These are phyloP conservation scores for Fusarium floridanum DNA, from an alignment of 2,329 filamentous ascomycete species.

Conservation along the genomic window DNA sequence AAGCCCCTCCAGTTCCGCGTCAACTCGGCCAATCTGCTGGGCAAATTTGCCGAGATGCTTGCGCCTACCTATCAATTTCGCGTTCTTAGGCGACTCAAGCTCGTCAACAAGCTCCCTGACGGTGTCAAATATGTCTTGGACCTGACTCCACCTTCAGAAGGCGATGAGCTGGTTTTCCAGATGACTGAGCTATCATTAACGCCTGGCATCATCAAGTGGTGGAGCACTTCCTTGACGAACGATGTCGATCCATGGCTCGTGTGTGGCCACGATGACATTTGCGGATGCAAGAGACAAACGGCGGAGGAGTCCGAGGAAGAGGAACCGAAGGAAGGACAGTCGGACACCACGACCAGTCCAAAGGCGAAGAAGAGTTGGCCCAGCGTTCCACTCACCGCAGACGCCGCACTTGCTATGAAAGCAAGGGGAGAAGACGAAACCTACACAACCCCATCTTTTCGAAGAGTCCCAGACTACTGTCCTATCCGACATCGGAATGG, in stretches of 20 bases:
- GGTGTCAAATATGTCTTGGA: constrained; percentile 72
- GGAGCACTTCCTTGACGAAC: constrained; percentile 54
- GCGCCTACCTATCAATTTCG: constrained; percentile 57
- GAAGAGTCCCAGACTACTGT: constrained; percentile 70
- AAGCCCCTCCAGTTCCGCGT: constrained; percentile 57
- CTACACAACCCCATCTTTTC: constrained; percentile 48
- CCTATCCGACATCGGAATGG: constrained; percentile 71
- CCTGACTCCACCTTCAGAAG: constrained; percentile 71
- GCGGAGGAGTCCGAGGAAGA: not conserved
- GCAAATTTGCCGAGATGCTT: constrained; percentile 61
- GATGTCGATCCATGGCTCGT: constrained; percentile 48
- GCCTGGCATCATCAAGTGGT: constrained; percentile 68
- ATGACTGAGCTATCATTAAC: constrained; percentile 71
- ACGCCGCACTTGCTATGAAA: constrained; percentile 41
- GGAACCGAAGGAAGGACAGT: not conserved
- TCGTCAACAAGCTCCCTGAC: constrained; percentile 51
- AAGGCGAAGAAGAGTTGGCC: not conserved
- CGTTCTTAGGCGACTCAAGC: constrained; percentile 53
- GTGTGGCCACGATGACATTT: constrained; percentile 59
- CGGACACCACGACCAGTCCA: not conserved
- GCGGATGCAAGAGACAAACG: constrained; percentile 45
- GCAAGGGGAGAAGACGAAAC: constrained; percentile 28
- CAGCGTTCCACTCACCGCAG: constrained; percentile 5
- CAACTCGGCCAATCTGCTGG: constrained; percentile 60
- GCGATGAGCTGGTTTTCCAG: constrained; percentile 71